phyloP scores from a whole-genome alignment of 2,329 filamentous ascomycete species.

The Hirsutella minnesotensis region DNA sequence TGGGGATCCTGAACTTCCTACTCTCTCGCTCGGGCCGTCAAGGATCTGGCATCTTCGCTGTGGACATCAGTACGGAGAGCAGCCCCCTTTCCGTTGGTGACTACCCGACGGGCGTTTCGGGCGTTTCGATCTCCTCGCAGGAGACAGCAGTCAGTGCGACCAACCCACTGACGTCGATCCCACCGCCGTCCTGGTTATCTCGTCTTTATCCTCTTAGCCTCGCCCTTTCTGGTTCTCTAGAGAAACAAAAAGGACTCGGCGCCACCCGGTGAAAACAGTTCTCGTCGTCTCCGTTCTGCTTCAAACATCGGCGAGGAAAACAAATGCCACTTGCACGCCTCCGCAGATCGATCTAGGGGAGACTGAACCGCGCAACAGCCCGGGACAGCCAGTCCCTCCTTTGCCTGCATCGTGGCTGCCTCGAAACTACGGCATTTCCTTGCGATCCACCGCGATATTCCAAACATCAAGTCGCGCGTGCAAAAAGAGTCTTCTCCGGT shows the following conservation, averaged over 20 bases:
- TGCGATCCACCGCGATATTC: neutral
- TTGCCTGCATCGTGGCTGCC: neutral
- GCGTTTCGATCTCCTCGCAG: slow-evolving; percentile 9
- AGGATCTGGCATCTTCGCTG: slow-evolving; percentile 6
- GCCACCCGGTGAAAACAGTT: neutral
- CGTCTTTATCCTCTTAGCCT: neutral
- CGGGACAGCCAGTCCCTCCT: neutral
- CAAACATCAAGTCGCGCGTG: too few relatives aligned
- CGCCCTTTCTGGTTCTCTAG: neutral
- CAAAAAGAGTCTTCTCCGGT: too few relatives aligned
- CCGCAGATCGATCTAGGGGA: neutral
- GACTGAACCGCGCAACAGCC: neutral
- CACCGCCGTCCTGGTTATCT: slow-evolving; percentile 4
- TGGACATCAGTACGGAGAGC: slow-evolving; percentile 2
- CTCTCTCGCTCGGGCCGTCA: slow-evolving; percentile 9
- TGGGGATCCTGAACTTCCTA: slow-evolving; percentile 4
- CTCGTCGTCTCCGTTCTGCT: neutral
- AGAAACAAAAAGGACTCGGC: neutral
- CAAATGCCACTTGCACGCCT: neutral
- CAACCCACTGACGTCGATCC: slow-evolving; percentile 7
- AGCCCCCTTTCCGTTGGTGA: slow-evolving; percentile 2
- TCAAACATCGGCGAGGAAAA: neutral
- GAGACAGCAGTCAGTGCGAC: slow-evolving; percentile 6
- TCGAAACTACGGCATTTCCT: neutral
- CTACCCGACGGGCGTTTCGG: slow-evolving; percentile 8